Percentiles rank a stretch among this genome's conserved stretches.
Evolutionary conservation across 441 rosid genomes (phyloP).

Genomic region (Populus tomentosa): DNA sequence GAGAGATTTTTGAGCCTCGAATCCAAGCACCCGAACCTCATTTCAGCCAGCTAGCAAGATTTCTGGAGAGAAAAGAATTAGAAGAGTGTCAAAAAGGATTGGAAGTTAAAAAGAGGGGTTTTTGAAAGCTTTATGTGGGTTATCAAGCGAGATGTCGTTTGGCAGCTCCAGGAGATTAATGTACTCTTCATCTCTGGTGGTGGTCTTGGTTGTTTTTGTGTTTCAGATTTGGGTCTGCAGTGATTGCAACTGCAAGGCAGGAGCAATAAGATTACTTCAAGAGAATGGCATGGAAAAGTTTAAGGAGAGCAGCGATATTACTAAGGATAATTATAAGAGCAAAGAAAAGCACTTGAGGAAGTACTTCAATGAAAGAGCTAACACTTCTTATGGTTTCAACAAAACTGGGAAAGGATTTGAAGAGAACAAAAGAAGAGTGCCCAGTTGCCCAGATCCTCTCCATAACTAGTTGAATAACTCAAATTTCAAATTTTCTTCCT

Average conservation of each 20-base stretch:
- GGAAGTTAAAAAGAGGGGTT: not conserved
- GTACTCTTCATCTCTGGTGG: constrained; percentile 20
- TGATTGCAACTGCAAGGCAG: constrained; percentile 38
- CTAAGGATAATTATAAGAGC: not conserved
- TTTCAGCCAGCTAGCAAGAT: not conserved
- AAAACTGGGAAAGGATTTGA: constrained; percentile 36
- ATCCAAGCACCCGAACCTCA: not conserved
- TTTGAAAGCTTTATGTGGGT: constrained; percentile 22
- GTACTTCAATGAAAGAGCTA: constrained; percentile 34
- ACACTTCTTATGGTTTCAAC: constrained; percentile 24
- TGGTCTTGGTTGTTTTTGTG: constrained; percentile 21
- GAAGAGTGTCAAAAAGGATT: not conserved
- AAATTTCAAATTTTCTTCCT: not conserved
- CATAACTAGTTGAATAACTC: constrained; percentile 55
- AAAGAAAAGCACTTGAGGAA: constrained; percentile 31
- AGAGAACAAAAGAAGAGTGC: constrained; percentile 67
- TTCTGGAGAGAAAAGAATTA: not conserved
- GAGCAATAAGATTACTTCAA: constrained; percentile 43
- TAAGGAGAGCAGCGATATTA: constrained; percentile 1
- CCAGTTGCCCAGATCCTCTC: constrained; percentile 96
- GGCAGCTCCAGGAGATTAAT: constrained; percentile 20
- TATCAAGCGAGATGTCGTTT: constrained; percentile 19
- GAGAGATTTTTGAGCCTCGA: not conserved
- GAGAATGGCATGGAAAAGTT: constrained; percentile 6
- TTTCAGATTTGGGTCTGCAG: constrained; percentile 43